phyloP scores from a whole-genome alignment of 2,329 filamentous ascomycete genomes.

The Albifimbria verrucaria region DNA sequence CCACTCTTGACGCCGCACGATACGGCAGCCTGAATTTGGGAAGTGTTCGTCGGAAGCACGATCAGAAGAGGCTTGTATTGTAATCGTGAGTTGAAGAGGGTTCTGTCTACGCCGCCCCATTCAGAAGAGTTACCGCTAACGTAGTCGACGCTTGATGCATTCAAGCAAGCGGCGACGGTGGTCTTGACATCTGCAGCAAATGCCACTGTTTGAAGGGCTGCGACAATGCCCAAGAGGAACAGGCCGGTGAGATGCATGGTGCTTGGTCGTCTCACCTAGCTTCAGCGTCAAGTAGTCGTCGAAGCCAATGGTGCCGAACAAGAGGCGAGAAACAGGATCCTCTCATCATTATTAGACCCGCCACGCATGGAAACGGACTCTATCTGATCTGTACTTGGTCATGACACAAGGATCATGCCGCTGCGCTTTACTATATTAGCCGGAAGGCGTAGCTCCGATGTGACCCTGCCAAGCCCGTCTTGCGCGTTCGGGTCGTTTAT shows the following conservation, averaged over 20 bases:
- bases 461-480: not conserved
- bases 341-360: not conserved
- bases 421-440: not conserved
- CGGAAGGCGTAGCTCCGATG: not conserved
- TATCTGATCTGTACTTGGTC: not conserved
- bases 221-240: not conserved
- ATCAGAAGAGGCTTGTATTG: not conserved
- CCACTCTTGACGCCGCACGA: constrained; percentile 37
- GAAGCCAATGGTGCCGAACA: not conserved
- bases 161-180: not conserved
- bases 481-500: too few relatives aligned
- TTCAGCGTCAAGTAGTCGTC: not conserved
- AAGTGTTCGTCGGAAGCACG: constrained; percentile 22
- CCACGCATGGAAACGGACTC: not conserved
- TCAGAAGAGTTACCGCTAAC: not conserved
- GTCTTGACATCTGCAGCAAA: not conserved
- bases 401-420: not conserved
- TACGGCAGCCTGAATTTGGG: constrained; percentile 42
- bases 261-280: not conserved
- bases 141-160: not conserved
- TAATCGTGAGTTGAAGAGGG: not conserved
- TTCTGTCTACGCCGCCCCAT: not conserved
- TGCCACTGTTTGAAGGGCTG: not conserved
- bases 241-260: not conserved
- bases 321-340: not conserved